These are phyloP conservation scores for Russula sp. DNA, from an alignment of 768 basidiomycete species.

Conservation along the genomic window DNA sequence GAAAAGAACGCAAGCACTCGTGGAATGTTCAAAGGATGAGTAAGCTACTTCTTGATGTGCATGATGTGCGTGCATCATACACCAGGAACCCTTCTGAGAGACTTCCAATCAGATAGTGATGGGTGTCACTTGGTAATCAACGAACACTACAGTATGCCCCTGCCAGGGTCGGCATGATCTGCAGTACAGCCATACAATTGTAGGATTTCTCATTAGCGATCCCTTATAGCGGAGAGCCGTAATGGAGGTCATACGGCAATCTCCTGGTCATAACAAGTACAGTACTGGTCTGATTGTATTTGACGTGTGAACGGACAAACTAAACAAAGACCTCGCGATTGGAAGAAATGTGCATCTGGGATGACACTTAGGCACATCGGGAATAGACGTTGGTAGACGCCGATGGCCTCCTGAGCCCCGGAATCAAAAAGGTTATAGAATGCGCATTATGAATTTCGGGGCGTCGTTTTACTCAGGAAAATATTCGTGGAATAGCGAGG, in stretches of 20 bases:
- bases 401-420: neutral
- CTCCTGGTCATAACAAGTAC: too few species aligned
- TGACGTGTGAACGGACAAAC: neutral
- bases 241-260: neutral
- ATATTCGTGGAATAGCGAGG: neutral
- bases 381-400: neutral
- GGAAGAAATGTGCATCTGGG: neutral
- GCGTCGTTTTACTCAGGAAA: neutral
- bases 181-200: neutral
- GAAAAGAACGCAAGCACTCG: neutral
- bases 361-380: neutral
- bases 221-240: neutral
- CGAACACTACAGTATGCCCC: neutral
- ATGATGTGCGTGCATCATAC: neutral
- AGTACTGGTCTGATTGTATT: neutral
- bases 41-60: neutral
- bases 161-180: neutral
- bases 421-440: neutral
- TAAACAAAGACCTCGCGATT: neutral
- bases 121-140: neutral
- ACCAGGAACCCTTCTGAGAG: neutral
- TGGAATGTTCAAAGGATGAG: neutral
- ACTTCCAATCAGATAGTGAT: neutral
- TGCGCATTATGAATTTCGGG: neutral
- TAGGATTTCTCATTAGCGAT: neutral